Evolutionary conservation across 495 filamentous ascomycete genomes (phyloP).

Genomic region (Tuber magnatum): DNA sequence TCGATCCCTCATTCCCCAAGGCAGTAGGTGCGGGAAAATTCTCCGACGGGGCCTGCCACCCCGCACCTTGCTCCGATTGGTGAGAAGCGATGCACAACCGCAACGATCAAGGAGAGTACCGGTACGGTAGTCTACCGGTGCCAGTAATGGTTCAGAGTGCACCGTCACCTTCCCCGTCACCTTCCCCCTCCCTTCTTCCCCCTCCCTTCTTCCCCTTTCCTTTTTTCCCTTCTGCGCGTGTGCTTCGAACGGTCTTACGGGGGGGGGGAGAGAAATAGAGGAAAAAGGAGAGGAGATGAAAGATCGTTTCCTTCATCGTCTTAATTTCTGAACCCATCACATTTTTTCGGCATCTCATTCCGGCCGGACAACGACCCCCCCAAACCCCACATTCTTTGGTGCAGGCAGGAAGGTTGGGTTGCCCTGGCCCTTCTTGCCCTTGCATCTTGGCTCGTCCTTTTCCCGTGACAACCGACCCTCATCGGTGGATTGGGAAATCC

Average conservation of each 20-base stretch:
- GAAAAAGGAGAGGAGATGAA: not conserved
- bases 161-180: not conserved
- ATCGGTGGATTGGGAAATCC: not conserved
- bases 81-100: conserved; percentile 6
- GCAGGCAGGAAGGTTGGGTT: not conserved
- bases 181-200: not conserved
- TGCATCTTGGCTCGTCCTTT: conserved; percentile 25
- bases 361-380: conserved; percentile 3
- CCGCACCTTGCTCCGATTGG: conserved; percentile 31
- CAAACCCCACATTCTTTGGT: conserved; percentile 28
- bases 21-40: conserved; percentile 37
- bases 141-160: not conserved
- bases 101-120: not conserved
- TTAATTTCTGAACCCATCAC: not conserved
- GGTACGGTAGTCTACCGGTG: too few relatives aligned
- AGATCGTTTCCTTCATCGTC: conserved; percentile 3
- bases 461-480: not conserved
- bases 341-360: conserved; percentile 23
- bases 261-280: not conserved
- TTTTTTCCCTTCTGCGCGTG: not conserved
- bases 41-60: conserved; percentile 24
- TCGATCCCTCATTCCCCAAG: conserved; percentile 2
- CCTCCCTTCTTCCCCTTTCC: not conserved
- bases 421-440: conserved; percentile 7
- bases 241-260: not conserved